Conservation (phyloP, 1,139 yeast genomes). For the Candida labiduridarum region DNA sequence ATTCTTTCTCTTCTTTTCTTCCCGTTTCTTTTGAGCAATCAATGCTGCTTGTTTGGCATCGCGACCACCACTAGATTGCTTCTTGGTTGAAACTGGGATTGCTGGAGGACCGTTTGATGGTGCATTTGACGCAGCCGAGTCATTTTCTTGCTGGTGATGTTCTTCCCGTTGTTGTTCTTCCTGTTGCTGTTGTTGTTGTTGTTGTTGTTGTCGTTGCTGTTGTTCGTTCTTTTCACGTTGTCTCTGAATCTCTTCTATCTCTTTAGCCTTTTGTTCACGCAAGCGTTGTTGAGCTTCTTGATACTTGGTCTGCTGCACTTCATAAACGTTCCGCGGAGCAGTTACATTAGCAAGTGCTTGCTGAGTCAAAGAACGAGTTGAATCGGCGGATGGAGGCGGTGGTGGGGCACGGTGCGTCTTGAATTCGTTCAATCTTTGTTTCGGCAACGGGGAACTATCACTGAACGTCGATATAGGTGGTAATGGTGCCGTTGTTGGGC, state of each 20-base stretch:
- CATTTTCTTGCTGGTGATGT: neutral
- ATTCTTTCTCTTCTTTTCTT: slow-evolving; percentile 68
- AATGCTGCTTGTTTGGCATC: slow-evolving; percentile 60
- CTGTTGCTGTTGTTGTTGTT: neutral
- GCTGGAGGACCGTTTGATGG: slow-evolving; percentile 4
- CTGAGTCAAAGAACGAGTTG: slow-evolving; percentile 13
- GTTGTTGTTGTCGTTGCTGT: slow-evolving; percentile 8
- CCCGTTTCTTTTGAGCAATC: slow-evolving; percentile 69
- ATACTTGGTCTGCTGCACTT: slow-evolving; percentile 13
- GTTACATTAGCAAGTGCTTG: slow-evolving; percentile 19
- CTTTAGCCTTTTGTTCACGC: slow-evolving; percentile 14
- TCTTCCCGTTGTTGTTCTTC: neutral
- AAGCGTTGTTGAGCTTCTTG: slow-evolving; percentile 16
- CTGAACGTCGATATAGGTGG: slow-evolving; percentile 34
- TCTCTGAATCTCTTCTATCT: slow-evolving; percentile 10
- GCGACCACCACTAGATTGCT: slow-evolving; percentile 34
- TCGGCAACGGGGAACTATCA: slow-evolving; percentile 17
- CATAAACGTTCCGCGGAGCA: slow-evolving; percentile 11
- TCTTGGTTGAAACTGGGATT: slow-evolving; percentile 11
- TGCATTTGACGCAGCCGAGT: neutral
- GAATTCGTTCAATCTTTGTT: slow-evolving; percentile 29
- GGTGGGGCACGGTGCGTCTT: slow-evolving; percentile 39
- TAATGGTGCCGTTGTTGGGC: slow-evolving; percentile 46
- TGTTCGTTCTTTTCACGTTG: slow-evolving; percentile 15
- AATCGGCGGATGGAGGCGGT: slow-evolving; percentile 24